Base-by-base conservation (phyloP, 1,284 basidiomycete species). In the Sparassis latifolia region DNA sequence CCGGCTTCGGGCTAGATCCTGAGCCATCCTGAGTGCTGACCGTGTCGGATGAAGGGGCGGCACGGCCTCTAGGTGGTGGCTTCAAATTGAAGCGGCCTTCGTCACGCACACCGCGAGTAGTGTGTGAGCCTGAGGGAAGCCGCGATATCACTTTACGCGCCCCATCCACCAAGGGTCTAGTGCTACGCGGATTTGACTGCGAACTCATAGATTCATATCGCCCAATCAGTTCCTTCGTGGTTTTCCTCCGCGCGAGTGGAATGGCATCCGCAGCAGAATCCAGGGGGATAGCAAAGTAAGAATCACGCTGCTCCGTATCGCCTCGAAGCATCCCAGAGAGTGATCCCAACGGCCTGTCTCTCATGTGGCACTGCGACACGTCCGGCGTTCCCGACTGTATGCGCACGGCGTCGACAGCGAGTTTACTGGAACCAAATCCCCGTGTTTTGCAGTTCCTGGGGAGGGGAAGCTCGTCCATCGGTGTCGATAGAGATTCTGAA, bases 161-260 rank as follows among this genome's bases (percentile, higher is more conserved):
- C 29, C 33, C 20, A 5, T 44, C 43, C 5, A 37, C 32, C 20
- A 20, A 20, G 9, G 41, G 41, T 32, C 33, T 43, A 43, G 28
- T 50, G 10, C 47, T 41, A 1, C 20, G 10, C 6, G 44, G 29
- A 6, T 40, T 32, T 3, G 47, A 47, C 10, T 35, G 38, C 29
- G 32, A 4, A 27, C 10, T 48, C 42, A 67, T 51, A 6, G 65
- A 60, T 48, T 71, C 69, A 49, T 63, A 71, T 31, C 64, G 61
- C 27, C 64, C 63, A 33, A 71, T 66, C 20, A 71, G 63, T 47
- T 67, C 69, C 52, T 68, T 71, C n/a, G 68, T 64, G 9, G 69
- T 69, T 28, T 59, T 54, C 7, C 57, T 54, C 20, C 63, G 58
- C 3, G 47, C 27, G 3, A 61, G 54, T 9, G 47, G 48, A 20